A percentile compares a stretch with the other conserved stretches of the same genome.
Conservation (phyloP, 2,329 filamentous ascomycete genomes). For the Fusarium pseudograminearum region DNA sequence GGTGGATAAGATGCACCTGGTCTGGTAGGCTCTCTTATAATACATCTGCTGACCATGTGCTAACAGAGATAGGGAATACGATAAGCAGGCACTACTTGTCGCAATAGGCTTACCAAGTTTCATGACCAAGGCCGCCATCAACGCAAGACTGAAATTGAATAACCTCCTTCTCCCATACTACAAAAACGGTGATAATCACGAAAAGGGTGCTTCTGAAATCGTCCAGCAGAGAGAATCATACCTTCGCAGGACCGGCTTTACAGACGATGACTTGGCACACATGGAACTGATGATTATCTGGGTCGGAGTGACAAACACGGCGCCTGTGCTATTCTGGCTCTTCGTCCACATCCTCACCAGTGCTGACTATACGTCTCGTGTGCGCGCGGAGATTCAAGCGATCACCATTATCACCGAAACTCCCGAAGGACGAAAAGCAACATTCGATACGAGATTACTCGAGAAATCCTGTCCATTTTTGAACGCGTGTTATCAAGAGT, state of each 20-base stretch:
- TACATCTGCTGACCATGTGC: fast-evolving
- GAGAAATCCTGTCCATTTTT: conserved; percentile 56
- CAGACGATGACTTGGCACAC: conserved; percentile 43
- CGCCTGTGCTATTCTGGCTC: conserved; percentile 54
- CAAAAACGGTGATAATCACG: conserved; percentile 40
- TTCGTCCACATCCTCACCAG: conserved; percentile 49
- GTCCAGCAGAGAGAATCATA: conserved; percentile 46
- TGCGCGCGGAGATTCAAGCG: conserved; percentile 50
- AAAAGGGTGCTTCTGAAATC: conserved; percentile 46
- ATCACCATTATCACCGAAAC: conserved; percentile 9
- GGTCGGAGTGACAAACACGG: conserved; percentile 53
- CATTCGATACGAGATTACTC: conserved; percentile 52
- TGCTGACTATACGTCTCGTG: conserved; percentile 40
- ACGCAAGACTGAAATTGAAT: conserved; percentile 47
- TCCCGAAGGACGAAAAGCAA: conserved; percentile 17
- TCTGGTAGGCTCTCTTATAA: conserved; percentile 49
- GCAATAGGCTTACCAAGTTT: conserved; percentile 8
- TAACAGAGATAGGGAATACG: conserved; percentile 13
- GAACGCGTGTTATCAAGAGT: conserved; percentile 58
- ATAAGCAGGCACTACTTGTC: conserved; percentile 4
- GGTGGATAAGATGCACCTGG: conserved; percentile 49
- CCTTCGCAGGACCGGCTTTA: conserved; percentile 49
- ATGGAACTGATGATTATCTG: conserved; percentile 51
- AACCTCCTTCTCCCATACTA: conserved; percentile 50
- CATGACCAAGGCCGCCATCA: background rate